Conservation (phyloP, 305 asterid genomes). For the Rubia occidens region DNA sequence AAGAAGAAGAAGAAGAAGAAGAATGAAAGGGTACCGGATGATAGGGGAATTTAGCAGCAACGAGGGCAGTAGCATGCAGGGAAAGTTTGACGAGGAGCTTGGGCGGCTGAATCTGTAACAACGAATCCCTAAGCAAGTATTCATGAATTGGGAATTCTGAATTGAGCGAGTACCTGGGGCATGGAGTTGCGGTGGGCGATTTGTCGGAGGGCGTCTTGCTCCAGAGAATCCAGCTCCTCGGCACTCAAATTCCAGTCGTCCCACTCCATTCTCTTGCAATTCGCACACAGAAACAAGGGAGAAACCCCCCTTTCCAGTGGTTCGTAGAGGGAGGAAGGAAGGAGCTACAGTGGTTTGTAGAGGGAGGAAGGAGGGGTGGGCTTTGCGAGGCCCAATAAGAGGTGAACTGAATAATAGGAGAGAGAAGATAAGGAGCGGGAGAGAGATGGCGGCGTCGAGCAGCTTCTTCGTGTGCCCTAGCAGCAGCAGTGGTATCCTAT, state of each 20-base stretch:
- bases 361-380: no score
- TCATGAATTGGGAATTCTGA: no score
- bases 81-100: conserved; percentile 49
- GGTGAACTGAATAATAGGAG: no score
- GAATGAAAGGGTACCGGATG: conserved; percentile 37
- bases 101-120: conserved; percentile 15
- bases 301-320: no score
- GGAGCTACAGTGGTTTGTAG: no score
- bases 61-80: conserved; percentile 66
- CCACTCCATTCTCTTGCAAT: not conserved
- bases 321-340: no score
- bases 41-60: conserved; percentile 76
- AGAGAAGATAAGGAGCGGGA: no score
- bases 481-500: not conserved
- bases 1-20: not conserved
- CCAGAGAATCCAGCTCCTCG: conserved; percentile 66
- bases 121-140: no score
- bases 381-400: no score
- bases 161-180: not conserved
- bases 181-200: conserved; percentile 47
- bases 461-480: not conserved
- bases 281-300: no score
- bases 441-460: not conserved
- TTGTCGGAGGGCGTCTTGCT: conserved; percentile 58
- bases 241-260: conserved; percentile 81